phyloP scores from a whole-genome alignment of 2,329 filamentous ascomycete species.

The Ceratocystis lukuohia region DNA sequence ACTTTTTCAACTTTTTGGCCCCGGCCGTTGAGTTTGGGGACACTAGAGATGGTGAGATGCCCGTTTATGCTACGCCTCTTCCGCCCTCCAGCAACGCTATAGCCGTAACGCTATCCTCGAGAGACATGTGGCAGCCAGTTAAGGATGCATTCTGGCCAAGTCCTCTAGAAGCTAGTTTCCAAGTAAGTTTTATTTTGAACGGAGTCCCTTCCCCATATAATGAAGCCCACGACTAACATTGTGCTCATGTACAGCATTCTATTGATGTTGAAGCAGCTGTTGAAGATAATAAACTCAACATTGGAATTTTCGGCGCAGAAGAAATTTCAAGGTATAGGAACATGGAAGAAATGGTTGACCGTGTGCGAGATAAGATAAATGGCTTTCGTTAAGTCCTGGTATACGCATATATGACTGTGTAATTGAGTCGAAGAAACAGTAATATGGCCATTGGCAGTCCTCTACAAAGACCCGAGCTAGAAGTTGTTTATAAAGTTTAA shows the following conservation, averaged over 20 bases:
- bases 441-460: too few relatives aligned
- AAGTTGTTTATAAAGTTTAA: too few relatives aligned
- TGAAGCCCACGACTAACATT: neutral
- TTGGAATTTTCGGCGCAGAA: slow-evolving; percentile 12
- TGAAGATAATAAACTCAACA: neutral
- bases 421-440: too few relatives aligned
- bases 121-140: neutral
- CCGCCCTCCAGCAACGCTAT: neutral
- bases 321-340: neutral
- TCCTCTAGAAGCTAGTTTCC: neutral
- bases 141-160: neutral
- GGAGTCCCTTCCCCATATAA: neutral
- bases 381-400: neutral
- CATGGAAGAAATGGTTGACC: neutral
- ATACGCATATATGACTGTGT: too few relatives aligned
- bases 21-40: neutral
- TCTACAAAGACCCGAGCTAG: too few relatives aligned
- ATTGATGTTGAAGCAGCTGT: slow-evolving; percentile 18
- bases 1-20: slow-evolving; percentile 13
- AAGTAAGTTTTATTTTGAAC: slow-evolving; percentile 3
- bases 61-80: neutral
- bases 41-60: neutral
- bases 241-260: neutral
- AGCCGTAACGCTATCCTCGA: neutral
- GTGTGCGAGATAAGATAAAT: slow-evolving; percentile 8